A percentile compares a stretch with the other conserved stretches of the same genome.
Conservation (phyloP, 345 rosid species). For the Corymbia maculata region DNA sequence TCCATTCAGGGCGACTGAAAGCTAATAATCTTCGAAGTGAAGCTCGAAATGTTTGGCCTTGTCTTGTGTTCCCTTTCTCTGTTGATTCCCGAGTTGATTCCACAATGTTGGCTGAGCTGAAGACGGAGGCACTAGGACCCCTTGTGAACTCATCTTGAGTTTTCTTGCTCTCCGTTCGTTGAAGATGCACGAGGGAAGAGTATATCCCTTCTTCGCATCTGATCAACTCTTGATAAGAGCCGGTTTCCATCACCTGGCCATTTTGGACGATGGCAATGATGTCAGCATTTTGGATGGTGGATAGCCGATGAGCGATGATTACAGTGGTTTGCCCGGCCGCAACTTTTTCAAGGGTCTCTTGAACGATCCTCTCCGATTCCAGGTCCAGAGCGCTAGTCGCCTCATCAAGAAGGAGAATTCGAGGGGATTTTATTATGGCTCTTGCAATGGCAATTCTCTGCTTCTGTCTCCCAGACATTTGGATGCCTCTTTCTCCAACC, state of each 20-base stretch:
- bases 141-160: background rate
- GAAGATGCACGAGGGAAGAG: background rate
- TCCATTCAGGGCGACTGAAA: slow-evolving; percentile 18
- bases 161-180: background rate
- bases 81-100: background rate
- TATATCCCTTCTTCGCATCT: slow-evolving; percentile 7
- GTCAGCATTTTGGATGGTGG: slow-evolving; percentile 20
- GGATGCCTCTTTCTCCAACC: slow-evolving; percentile 29
- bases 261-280: slow-evolving; percentile 11
- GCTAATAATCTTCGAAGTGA: slow-evolving; percentile 14
- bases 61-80: background rate
- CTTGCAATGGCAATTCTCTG: slow-evolving; percentile 32
- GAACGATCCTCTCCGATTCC: slow-evolving; percentile 21
- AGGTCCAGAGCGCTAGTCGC: slow-evolving; percentile 32
- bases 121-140: background rate
- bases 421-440: slow-evolving; percentile 24
- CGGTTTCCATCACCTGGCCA: slow-evolving; percentile 16
- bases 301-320: slow-evolving; percentile 21
- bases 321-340: slow-evolving; percentile 15
- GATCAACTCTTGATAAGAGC: slow-evolving; percentile 15
- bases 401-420: slow-evolving; percentile 27
- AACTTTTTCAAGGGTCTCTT: slow-evolving; percentile 22
- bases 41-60: background rate
- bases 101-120: background rate
- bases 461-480: slow-evolving; percentile 34